phyloP scores from a whole-genome alignment of 192 early-diverging fungal genomes.

The Coemansia nantahalensis region DNA sequence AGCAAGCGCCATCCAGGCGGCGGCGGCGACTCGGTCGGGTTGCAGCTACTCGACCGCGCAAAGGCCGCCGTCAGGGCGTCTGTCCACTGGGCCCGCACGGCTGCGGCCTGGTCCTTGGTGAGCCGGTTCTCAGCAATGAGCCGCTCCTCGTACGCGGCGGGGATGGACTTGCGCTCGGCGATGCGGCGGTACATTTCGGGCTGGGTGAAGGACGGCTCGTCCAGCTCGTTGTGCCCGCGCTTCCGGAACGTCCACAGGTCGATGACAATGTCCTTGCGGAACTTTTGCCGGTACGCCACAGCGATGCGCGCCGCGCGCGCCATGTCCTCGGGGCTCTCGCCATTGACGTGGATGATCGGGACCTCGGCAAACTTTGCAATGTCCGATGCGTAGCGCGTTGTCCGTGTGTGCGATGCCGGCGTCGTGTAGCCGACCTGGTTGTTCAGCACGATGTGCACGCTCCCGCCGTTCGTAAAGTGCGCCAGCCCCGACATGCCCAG shows the following conservation, averaged over 20 bases:
- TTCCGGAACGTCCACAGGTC: constrained; percentile 94
- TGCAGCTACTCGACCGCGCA: constrained; percentile 23
- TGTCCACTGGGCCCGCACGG: constrained; percentile 19
- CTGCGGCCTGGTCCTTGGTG: constrained; percentile 16
- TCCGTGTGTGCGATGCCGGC: constrained; percentile 89
- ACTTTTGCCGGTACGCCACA: constrained; percentile 89
- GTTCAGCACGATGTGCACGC: constrained; percentile 92
- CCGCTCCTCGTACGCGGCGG: constrained; percentile 74
- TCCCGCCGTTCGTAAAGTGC: constrained; percentile 91
- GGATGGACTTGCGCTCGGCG: constrained; percentile 72
- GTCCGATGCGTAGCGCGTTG: constrained; percentile 86
- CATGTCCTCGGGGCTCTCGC: constrained; percentile 88
- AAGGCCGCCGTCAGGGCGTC: constrained; percentile 32
- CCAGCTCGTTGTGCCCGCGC: constrained; percentile 95
- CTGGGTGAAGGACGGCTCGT: constrained; percentile 96
- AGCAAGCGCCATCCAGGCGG: constrained; percentile 22
- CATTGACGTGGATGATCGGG: constrained; percentile 95
- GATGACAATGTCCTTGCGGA: constrained; percentile 91
- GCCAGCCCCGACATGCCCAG: constrained; percentile 89
- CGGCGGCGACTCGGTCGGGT: constrained; percentile 14
- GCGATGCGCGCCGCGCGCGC: constrained; percentile 76
- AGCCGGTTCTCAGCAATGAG: constrained; percentile 26
- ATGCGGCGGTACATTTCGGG: constrained; percentile 94
- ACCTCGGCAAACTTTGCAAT: constrained; percentile 95
- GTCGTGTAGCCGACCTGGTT: constrained; percentile 97